Conservation (phyloP, 768 basidiomycete genomes). For the Tulasnella sp. region DNA sequence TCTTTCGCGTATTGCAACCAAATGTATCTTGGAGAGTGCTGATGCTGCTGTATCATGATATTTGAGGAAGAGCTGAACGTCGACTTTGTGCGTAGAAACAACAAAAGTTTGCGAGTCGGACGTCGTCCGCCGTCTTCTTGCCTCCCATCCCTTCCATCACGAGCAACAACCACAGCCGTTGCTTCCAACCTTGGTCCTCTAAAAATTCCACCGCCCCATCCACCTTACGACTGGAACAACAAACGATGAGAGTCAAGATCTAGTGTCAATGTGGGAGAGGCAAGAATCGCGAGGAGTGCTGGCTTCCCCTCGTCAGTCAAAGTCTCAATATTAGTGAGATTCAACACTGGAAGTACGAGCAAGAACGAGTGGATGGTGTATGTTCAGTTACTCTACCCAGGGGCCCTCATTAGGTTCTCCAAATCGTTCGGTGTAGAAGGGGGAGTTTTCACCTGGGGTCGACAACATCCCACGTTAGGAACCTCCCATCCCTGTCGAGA, state of each 20-base stretch:
- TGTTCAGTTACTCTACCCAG: slow-evolving; percentile 30
- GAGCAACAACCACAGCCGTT: slow-evolving; percentile 27
- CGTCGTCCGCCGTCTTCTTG: neutral
- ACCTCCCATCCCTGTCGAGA: no score
- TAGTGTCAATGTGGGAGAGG: neutral
- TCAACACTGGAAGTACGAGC: neutral
- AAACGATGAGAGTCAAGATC: slow-evolving; percentile 8
- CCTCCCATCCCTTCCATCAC: neutral
- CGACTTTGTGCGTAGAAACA: neutral
- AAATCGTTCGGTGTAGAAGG: no score
- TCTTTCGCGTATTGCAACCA: neutral
- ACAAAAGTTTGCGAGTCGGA: neutral
- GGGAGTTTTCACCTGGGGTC: no score
- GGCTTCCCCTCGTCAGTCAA: neutral
- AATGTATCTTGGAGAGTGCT: neutral
- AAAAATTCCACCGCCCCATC: slow-evolving; percentile 25
- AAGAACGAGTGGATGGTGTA: slow-evolving; percentile 4
- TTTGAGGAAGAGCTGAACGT: neutral
- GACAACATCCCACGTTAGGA: no score
- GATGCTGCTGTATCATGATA: neutral
- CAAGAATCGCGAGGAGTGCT: neutral
- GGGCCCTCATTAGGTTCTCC: no score
- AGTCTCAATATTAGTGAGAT: slow-evolving; percentile 3
- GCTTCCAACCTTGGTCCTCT: slow-evolving; percentile 30
- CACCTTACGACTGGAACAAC: slow-evolving; percentile 23